Conservation (phyloP, 2,329 filamentous ascomycete species). For the Xylariales sp. region DNA sequence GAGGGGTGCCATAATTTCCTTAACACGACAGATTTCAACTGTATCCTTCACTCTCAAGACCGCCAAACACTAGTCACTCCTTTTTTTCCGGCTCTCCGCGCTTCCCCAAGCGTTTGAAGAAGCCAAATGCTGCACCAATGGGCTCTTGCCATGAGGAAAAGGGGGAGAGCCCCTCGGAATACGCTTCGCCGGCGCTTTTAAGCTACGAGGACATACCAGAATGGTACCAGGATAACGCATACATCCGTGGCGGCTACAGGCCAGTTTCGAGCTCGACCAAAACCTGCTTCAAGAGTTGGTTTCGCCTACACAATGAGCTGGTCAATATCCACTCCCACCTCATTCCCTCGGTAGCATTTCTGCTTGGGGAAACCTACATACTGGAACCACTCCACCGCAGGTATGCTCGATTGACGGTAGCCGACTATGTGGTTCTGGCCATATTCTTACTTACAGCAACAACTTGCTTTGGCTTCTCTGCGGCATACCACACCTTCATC, state of each 20-base stretch:
- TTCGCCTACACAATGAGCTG: slow-evolving; percentile 38
- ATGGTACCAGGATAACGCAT: slow-evolving; percentile 38
- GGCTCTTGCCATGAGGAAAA: too few relatives aligned
- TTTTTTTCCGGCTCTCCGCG: too few relatives aligned
- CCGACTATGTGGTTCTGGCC: slow-evolving; percentile 34
- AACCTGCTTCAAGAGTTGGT: slow-evolving; percentile 33
- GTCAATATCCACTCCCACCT: slow-evolving; percentile 41
- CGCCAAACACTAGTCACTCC: too few relatives aligned
- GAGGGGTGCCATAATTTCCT: too few relatives aligned
- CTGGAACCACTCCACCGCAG: slow-evolving; percentile 11
- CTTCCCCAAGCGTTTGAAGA: too few relatives aligned
- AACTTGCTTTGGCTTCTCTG: slow-evolving; percentile 31
- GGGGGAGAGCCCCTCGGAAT: slow-evolving; percentile 1
- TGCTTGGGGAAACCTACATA: slow-evolving; percentile 24
- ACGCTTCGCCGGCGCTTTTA: too few relatives aligned
- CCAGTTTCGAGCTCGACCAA: slow-evolving; percentile 30
- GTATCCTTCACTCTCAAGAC: too few relatives aligned
- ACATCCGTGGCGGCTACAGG: slow-evolving; percentile 37
- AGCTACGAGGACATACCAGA: slow-evolving; percentile 28
- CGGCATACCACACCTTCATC: slow-evolving; percentile 33
- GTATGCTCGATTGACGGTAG: slow-evolving; percentile 8
- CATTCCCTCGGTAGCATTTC: slow-evolving; percentile 33
- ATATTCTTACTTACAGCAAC: slow-evolving; percentile 31
- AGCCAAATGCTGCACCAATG: too few relatives aligned
- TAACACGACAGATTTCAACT: too few relatives aligned